Base-by-base conservation (phyloP, 495 filamentous ascomycete species). In the Podospora conica region DNA sequence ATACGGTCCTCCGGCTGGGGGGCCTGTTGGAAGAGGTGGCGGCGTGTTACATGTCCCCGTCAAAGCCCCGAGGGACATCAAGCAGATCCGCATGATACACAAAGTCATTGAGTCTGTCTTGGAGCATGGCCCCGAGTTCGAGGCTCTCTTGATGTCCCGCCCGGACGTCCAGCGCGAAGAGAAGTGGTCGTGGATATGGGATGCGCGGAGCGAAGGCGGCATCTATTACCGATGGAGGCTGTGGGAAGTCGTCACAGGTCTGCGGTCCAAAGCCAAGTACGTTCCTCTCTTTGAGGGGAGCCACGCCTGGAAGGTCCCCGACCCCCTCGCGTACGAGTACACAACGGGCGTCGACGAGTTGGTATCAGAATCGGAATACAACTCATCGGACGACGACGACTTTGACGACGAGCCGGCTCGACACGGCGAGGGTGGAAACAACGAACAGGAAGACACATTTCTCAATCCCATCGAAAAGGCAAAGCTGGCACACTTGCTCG, bases 111-210 rank as follows among this genome's bases (percentile, higher is more conserved):
- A 98, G 69, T 80, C 80, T 5, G 80, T 98, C 1, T 71, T 97
- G 22, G 85, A 86, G 11, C 85, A 92, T 67, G 93, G 93, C 0
- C 89, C 90, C 0, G 91, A 96, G 74, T 96, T 97, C 64, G 95
- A 99, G 72, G 93, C 93, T 5, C 81, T 96, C 1, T 84, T 99
- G 3, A 97, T 98, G 95, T 89, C 85, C 40, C 82, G 88, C 20
- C 87, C 86, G 0, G 86, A 90, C 48, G 90, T 97, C 2, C 91
- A 94, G 68, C 81, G 77, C 24, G 90, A 96, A 48, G 90, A 94
- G 69, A 93, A 88, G 72, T 99, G 93, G 88, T 90, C 92, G 0
- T 99, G 92, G 90, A 76, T 99, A 3, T 99, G 90, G 89, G 90
- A 99, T 76, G 82, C 94, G 27, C 83, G 91, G 58, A 92, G 90